These are phyloP conservation scores for Cercospora berteroae DNA, from an alignment of 2,329 filamentous ascomycete species.

Conservation along the genomic window DNA sequence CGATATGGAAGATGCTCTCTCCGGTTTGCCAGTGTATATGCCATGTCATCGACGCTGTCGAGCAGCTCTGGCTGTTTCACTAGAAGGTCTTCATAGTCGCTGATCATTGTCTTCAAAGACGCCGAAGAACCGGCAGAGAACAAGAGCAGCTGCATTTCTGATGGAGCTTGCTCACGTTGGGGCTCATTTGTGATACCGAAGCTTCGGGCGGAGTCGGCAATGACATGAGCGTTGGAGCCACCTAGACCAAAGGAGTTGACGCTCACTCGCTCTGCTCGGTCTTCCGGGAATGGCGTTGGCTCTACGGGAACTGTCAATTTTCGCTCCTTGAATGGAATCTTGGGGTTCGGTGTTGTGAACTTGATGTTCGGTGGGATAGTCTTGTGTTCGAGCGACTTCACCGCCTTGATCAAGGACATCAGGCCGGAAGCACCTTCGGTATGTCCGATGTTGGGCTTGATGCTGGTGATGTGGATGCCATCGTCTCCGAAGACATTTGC, in stretches of 20 bases:
- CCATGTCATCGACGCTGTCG: neutral
- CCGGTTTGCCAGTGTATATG: neutral
- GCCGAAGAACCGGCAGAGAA: neutral
- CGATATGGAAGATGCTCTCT: neutral
- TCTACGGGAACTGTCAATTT: neutral
- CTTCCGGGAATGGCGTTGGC: neutral
- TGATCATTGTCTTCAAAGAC: neutral
- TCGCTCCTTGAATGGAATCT: neutral
- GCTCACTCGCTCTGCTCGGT: neutral
- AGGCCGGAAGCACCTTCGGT: constrained; percentile 19
- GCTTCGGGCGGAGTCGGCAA: neutral
- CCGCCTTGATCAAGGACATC: constrained; percentile 21
- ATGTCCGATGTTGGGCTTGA: constrained; percentile 17
- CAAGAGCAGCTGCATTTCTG: neutral
- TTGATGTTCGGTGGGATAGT: neutral
- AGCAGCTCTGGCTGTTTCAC: neutral
- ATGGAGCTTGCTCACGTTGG: neutral
- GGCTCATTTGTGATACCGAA: neutral
- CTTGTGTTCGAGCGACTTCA: neutral
- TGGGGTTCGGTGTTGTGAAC: neutral
- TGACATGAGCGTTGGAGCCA: neutral
- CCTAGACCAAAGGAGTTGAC: neutral
- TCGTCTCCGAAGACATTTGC: neutral
- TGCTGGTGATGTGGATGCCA: neutral
- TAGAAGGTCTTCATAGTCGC: neutral